phyloP scores from a whole-genome alignment of 202 grass and related monocot genomes.

The Cymbopogon flexuosus region DNA sequence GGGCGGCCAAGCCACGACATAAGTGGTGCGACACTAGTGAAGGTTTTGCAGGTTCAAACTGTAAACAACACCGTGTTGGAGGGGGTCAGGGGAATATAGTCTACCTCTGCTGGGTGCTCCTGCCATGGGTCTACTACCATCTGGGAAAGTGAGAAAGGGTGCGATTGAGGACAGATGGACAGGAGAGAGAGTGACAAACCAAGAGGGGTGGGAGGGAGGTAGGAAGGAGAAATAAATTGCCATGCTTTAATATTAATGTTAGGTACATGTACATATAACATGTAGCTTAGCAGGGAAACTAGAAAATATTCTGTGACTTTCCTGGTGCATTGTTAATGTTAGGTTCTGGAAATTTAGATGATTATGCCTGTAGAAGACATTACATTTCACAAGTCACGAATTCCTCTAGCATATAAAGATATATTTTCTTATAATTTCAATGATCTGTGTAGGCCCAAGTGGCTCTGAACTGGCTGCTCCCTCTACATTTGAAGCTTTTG shows the following conservation, averaged over 20 bases:
- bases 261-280: not conserved
- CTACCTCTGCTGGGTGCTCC: no score
- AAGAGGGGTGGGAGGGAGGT: no score
- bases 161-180: no score
- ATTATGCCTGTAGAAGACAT: not conserved
- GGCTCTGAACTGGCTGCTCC: constrained; percentile 56
- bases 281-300: not conserved
- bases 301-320: not conserved
- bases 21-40: no score
- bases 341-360: constrained; percentile 31
- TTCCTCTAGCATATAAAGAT: constrained; percentile 19
- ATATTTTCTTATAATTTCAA: constrained; percentile 26
- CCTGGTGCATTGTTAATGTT: not conserved
- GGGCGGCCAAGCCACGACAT: no score
- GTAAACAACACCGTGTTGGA: no score
- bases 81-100: no score
- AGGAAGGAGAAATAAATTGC: no score
- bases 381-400: not conserved
- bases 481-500: constrained; percentile 88
- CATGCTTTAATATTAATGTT: not conserved
- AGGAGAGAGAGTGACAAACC: no score
- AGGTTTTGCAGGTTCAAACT: no score
- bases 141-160: no score
- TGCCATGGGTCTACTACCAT: no score
- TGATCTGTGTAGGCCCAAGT: constrained; percentile 68